Base-by-base conservation (phyloP, 768 basidiomycete species). In the Termitomyces sp. region DNA sequence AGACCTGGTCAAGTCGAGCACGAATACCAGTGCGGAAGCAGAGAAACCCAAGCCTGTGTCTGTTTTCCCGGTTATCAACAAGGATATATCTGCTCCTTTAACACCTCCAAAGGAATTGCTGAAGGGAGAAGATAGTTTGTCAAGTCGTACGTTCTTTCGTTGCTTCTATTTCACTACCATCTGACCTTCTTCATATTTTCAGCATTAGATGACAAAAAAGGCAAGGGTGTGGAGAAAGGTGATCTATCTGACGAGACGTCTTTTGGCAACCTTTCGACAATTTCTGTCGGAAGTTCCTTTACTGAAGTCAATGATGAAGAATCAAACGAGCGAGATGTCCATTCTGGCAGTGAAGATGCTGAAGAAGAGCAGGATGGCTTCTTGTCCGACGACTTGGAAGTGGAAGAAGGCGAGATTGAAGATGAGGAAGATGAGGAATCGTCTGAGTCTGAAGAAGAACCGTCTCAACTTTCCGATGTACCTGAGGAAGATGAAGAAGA, bases 231-330 rank as follows among this genome's bases (percentile, higher is more conserved):
- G 14, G 34, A 36, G 34, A 56, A 59, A 63, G 59, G 49, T 18
- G 50, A 48, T 24, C 36, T 52, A 8, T 58, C 69, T 13, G 64
- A 64, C 43, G 67, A 71, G 41, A 58, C 67, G 3, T 74, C 74
- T 1, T 68, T 69, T 37, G 69, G 70, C 16, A 76, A 69, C 34
- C 67, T 79, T 46, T 79, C 77, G 5, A 63, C 72, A 34, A 68
- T 72, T n/a, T 81, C 79, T 18, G 65, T 67, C 34, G 61, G 69
- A 31, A 80, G 80, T 47, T 83, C 82, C 5, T 83, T 78, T 60
- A 77, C 80, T 8, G 76, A 81, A 41, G 72, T 81, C 59, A 68
- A 65, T 5, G 71, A 70, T 41, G 69, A 71, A 20, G 71, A 65
- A 53, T 47, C 59, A 48, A 61, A 61, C 24, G 61, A 73, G 16